Conservation (phyloP, 208 protist species). For the Zelonia costaricensis region DNA sequence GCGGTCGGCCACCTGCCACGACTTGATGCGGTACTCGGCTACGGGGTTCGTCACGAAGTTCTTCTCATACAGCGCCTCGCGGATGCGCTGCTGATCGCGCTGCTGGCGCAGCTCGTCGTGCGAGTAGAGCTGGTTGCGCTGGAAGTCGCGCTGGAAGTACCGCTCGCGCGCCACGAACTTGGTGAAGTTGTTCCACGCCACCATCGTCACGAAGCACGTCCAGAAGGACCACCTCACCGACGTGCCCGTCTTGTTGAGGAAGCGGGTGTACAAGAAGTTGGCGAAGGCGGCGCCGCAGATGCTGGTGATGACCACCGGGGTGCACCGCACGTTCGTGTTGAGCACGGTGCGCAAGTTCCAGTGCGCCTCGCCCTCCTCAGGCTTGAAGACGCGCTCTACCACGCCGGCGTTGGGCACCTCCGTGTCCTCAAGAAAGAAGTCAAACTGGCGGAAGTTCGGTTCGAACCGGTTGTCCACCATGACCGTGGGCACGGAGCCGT, state of each 20-base stretch:
- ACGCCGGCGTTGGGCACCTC: conserved; percentile 65
- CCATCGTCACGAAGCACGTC: conserved; percentile 66
- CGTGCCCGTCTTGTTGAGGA: conserved; percentile 63
- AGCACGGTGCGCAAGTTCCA: conserved; percentile 70
- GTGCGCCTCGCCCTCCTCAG: conserved; percentile 69
- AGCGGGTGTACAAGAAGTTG: conserved; percentile 80
- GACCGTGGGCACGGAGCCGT: conserved; percentile 77
- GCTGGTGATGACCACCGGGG: conserved; percentile 73
- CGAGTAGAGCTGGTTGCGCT: conserved; percentile 87
- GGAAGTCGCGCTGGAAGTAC: conserved; percentile 88
- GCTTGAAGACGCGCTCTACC: conserved; percentile 77
- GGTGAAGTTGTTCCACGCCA: conserved; percentile 84
- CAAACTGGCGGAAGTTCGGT: conserved; percentile 90
- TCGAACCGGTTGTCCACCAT: conserved; percentile 72
- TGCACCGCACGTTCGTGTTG: conserved; percentile 73
- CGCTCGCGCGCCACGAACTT: conserved; percentile 84
- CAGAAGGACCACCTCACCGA: conserved; percentile 86
- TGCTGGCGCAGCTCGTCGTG: conserved; percentile 81
- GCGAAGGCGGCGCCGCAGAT: conserved; percentile 70
- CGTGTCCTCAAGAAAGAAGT: conserved; percentile 80
- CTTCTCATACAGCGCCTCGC: conserved; percentile 85
- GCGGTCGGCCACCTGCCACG: conserved; percentile 86
- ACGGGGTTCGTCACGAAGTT: conserved; percentile 87
- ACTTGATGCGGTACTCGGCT: conserved; percentile 86
- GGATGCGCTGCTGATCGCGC: conserved; percentile 82